Evolutionary conservation across 2,329 filamentous ascomycete species (phyloP), one percentile per base, ranked within the genome.

Genomic region (Fusarium abutilonis): DNA sequence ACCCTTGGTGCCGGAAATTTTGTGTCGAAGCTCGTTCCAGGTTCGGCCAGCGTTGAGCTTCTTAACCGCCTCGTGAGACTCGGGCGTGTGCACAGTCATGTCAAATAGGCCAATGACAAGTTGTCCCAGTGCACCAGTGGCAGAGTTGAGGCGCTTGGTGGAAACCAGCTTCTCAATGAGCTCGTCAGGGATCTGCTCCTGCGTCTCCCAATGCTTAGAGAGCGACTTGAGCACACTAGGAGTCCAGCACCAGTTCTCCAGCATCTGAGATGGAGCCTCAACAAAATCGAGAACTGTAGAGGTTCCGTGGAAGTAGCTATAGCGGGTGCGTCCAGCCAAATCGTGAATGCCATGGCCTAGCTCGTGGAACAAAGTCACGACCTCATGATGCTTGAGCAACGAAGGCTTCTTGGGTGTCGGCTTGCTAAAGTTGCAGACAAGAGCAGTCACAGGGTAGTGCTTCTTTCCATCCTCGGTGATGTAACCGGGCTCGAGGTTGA

Each of bases 391-490:
- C 81, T 93, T 93, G 38, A 95, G 83, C 4, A 94, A 82, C 19
- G 87, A 90, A 5, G 91, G 91, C 75, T 92, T 93, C 72, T 84
- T 89, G 9, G 86, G 79, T 1, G 89, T 90, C 3, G 91, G 89
- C 77, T 93, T 93, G 72, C 87, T 90, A 75, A 94, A 94, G 78
- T 94, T 94, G 83, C 91, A 94, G 10, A 94, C 90, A 10, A 94
- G 80, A 2, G 91, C 89, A 0, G 91, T 94, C 1, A 89, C 89
- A 6, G 91, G 90, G 74, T 93, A 93, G 53, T 87, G 83, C 51
- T 90, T 84, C 32, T 85, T 88, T 60, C 90, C 90, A 58, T 92
- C 86, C 48, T 84, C 79, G 54, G 83, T 80, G 52, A 87, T 77
- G 76, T 85, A 92, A 21, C 89, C 89, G 1, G 90, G 89, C 75